Conservation (phyloP, 164 flowering plant species). For the Pachysandra terminalis region DNA sequence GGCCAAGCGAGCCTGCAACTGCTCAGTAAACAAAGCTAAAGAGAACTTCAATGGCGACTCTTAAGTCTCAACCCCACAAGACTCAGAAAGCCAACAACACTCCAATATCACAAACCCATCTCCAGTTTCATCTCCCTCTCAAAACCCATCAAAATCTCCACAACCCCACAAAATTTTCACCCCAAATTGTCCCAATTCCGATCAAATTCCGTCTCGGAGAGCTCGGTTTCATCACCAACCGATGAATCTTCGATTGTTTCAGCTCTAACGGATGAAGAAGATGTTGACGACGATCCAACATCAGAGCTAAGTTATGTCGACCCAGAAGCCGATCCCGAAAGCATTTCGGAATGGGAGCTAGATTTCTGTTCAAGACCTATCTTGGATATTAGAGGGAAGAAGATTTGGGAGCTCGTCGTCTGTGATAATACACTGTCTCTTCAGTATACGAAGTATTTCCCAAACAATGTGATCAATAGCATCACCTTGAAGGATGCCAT, state of each 20-base stretch:
- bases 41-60: slow-evolving; percentile 52
- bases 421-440: slow-evolving; percentile 83
- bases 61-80: slow-evolving; percentile 59
- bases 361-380: slow-evolving; percentile 98
- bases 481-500: slow-evolving; percentile 84
- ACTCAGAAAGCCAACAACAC: slow-evolving; percentile 36
- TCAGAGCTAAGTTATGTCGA: slow-evolving; percentile 74
- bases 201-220: slow-evolving; percentile 53
- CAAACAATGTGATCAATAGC: slow-evolving; percentile 94
- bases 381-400: slow-evolving; percentile 89
- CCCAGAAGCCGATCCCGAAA: slow-evolving; percentile 66
- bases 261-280: slow-evolving; percentile 19
- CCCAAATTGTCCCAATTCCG: slow-evolving; percentile 22
- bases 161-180: slow-evolving; percentile 16
- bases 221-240: slow-evolving; percentile 44
- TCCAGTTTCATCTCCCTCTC: slow-evolving; percentile 27
- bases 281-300: slow-evolving; percentile 66
- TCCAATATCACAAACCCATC: slow-evolving; percentile 31
- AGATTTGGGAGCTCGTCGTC: slow-evolving; percentile 94
- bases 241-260: slow-evolving; percentile 28
- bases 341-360: slow-evolving; percentile 87
- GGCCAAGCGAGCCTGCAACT: neutral
- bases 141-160: slow-evolving; percentile 31
- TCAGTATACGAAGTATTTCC: slow-evolving; percentile 86
- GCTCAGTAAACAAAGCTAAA: neutral